A percentile compares a stretch with the other conserved stretches of the same genome.
These are phyloP conservation scores for Fraxinus dipetala DNA, from an alignment of 305 asterid genomes.

Conservation along the genomic window DNA sequence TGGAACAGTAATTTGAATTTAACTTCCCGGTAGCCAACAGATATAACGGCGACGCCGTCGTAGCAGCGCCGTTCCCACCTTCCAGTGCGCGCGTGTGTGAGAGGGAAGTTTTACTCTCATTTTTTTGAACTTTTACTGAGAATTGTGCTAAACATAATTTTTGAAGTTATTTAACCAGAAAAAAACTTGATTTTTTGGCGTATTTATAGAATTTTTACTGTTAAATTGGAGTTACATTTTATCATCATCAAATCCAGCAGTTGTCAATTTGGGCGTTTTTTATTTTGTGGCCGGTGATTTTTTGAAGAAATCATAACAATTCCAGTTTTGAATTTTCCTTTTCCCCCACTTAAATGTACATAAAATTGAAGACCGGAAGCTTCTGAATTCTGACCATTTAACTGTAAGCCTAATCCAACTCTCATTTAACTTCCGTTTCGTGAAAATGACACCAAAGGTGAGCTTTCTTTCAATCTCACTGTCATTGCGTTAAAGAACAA, in stretches of 20 bases:
- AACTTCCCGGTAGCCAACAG: neutral
- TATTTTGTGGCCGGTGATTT: neutral
- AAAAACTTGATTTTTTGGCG: neutral
- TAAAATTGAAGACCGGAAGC: neutral
- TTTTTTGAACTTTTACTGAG: neutral
- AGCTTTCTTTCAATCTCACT: constrained; percentile 15
- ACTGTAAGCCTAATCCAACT: constrained; percentile 28
- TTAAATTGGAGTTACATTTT: constrained; percentile 18
- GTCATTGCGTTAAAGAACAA: constrained; percentile 16
- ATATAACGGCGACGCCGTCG: neutral
- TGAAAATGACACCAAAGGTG: constrained; percentile 22
- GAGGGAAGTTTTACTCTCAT: neutral
- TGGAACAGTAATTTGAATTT: neutral
- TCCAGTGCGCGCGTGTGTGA: neutral
- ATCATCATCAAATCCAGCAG: neutral
- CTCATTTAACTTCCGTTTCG: neutral
- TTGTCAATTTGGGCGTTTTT: neutral
- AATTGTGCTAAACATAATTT: neutral
- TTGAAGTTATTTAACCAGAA: neutral
- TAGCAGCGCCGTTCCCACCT: neutral
- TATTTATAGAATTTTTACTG: constrained; percentile 7
- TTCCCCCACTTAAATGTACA: neutral
- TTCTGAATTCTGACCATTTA: constrained; percentile 17
- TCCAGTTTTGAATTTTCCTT: constrained; percentile 8
- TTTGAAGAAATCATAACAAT: neutral